These are phyloP conservation scores for Candida coquimbonensis DNA, from an alignment of 805 yeast genomes.

Conservation along the genomic window DNA sequence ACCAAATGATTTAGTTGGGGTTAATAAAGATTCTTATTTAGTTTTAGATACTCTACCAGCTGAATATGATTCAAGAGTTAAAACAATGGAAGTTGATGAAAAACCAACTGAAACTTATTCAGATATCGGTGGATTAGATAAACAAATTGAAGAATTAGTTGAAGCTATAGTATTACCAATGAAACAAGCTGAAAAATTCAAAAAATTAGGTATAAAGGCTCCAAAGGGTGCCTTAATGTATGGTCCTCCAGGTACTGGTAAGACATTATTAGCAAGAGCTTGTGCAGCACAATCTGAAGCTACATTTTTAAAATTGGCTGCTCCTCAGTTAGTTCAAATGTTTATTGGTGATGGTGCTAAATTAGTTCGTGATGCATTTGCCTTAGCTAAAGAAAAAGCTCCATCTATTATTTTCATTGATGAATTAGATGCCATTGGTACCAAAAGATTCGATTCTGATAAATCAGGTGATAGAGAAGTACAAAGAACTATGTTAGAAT, in stretches of 20 bases:
- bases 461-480: conserved; percentile 98
- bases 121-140: conserved; percentile 97
- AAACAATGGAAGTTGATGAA: conserved; percentile 99
- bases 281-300: conserved; percentile 99
- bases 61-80: conserved; percentile 94
- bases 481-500: conserved; percentile 98
- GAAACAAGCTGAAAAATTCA: conserved; percentile 97
- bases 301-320: conserved; percentile 91
- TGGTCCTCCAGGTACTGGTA: conserved; percentile 99
- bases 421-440: conserved; percentile 98
- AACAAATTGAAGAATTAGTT: conserved; percentile 95
- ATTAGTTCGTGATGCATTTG: conserved; percentile 94
- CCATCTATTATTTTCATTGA: conserved; percentile 97
- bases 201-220: conserved; percentile 88
- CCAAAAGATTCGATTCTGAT: conserved; percentile 94
- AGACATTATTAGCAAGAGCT: conserved; percentile 93
- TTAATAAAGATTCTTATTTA: conserved; percentile 91
- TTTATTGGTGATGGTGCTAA: conserved; percentile 99
- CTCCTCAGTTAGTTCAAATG: conserved; percentile 97
- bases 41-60: conserved; percentile 93
- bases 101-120: conserved; percentile 96
- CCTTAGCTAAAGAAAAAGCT: conserved; percentile 94
- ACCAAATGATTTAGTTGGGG: conserved; percentile 98
- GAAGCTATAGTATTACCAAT: conserved; percentile 98
- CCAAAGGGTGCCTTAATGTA: conserved; percentile 98